These are phyloP conservation scores for Suillus alpinus DNA, from an alignment of 768 basidiomycete genomes.

Conservation along the genomic window DNA sequence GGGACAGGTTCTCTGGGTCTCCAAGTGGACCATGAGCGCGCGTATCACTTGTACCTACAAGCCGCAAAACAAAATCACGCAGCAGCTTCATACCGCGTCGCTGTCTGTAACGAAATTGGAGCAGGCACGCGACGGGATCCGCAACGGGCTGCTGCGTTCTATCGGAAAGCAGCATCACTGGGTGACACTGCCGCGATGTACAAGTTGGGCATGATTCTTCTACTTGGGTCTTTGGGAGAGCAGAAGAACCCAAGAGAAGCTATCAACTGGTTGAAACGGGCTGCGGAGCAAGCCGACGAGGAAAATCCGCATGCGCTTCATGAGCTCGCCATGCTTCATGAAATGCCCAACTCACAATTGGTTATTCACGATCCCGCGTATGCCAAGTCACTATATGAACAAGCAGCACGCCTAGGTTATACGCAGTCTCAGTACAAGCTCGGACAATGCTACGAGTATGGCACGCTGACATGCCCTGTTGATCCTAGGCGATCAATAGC, in stretches of 20 bases:
- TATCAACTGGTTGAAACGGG: slow-evolving; percentile 89
- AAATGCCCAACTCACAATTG: slow-evolving; percentile 60
- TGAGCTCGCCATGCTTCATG: slow-evolving; percentile 88
- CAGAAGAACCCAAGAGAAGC: slow-evolving; percentile 87
- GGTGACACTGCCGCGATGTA: slow-evolving; percentile 99
- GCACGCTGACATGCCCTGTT: slow-evolving; percentile 80
- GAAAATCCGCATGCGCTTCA: slow-evolving; percentile 97
- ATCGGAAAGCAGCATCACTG: slow-evolving; percentile 92
- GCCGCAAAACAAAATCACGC: slow-evolving; percentile 97
- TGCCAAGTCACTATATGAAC: slow-evolving; percentile 83
- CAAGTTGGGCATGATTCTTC: slow-evolving; percentile 97
- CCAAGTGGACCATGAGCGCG: slow-evolving; percentile 95
- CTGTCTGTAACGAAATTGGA: slow-evolving; percentile 98
- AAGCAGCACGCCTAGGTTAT: slow-evolving; percentile 91
- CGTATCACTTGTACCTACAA: slow-evolving; percentile 95
- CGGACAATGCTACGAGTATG: slow-evolving; percentile 94
- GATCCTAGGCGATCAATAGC: slow-evolving; percentile 94
- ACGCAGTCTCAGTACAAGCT: slow-evolving; percentile 94
- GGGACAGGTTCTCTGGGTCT: slow-evolving; percentile 95
- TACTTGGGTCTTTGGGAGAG: slow-evolving; percentile 82
- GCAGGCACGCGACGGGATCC: slow-evolving; percentile 91
- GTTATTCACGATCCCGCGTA: slow-evolving; percentile 80
- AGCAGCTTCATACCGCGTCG: slow-evolving; percentile 92
- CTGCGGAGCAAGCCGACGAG: slow-evolving; percentile 96
- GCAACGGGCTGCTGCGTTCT: slow-evolving; percentile 88